These are phyloP conservation scores for Globisporangium uncinulatum DNA, from an alignment of 352 stramenopile species.

Conservation along the genomic window DNA sequence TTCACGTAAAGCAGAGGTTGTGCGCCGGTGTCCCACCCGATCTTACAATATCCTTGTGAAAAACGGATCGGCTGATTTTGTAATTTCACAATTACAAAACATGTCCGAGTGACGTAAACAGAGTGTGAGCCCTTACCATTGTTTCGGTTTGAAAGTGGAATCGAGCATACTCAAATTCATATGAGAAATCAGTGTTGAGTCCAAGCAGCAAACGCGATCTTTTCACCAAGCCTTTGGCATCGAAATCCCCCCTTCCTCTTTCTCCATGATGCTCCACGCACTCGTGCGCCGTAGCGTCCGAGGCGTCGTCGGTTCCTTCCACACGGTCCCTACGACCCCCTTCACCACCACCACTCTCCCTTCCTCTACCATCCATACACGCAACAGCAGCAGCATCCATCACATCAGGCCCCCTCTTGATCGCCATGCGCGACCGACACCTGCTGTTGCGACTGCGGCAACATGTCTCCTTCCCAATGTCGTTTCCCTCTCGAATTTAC, in stretches of 20 bases:
- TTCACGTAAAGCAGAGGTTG: too few species aligned
- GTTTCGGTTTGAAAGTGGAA: neutral
- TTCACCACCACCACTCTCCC: too few species aligned
- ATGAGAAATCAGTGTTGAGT: neutral
- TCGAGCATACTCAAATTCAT: neutral
- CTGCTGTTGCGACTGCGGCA: neutral
- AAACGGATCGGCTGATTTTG: neutral
- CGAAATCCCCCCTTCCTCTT: too few species aligned
- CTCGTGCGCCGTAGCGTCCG: too few species aligned
- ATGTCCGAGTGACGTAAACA: conserved; percentile 4
- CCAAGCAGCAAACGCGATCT: neutral
- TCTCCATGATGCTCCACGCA: too few species aligned
- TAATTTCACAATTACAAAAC: neutral
- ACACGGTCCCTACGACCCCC: too few species aligned
- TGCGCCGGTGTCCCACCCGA: too few species aligned
- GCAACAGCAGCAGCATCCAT: neutral
- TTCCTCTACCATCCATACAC: too few species aligned
- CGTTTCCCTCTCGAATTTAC: conserved; percentile 4
- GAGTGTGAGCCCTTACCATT: neutral
- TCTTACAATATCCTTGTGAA: neutral
- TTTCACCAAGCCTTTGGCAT: too few species aligned
- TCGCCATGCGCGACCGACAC: too few species aligned
- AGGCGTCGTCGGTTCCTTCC: too few species aligned
- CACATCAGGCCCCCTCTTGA: neutral
- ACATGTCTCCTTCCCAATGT: neutral